Conservation (phyloP, 2,329 filamentous ascomycete genomes). For the Talaromyces pinophilus region DNA sequence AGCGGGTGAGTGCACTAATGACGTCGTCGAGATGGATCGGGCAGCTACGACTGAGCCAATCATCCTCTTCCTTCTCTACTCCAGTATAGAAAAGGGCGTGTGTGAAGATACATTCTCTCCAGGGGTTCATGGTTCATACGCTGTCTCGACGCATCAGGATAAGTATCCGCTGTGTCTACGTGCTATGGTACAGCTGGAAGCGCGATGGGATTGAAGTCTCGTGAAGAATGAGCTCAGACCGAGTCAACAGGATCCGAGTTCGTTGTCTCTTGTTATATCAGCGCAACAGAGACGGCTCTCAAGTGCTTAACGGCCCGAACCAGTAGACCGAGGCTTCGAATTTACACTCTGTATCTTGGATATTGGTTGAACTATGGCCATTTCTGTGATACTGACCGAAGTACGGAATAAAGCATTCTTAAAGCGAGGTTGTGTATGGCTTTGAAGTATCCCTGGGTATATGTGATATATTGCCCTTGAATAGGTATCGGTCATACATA, state of each 20-base stretch:
- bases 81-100: not conserved
- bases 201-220: not conserved
- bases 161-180: not conserved
- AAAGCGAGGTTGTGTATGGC: not conserved
- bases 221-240: not conserved
- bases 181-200: not conserved
- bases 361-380: not conserved
- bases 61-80: not conserved
- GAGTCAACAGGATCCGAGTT: not conserved
- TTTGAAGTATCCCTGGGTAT: not conserved
- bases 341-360: not conserved
- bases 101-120: not conserved
- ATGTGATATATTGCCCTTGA: not conserved
- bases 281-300: not conserved
- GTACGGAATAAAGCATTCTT: not conserved
- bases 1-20: not conserved
- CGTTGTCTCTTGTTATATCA: not conserved
- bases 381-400: not conserved
- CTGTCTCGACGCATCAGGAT: not conserved
- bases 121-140: not conserved
- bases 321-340: not conserved
- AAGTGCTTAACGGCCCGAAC: not conserved
- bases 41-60: not conserved
- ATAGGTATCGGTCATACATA: not conserved
- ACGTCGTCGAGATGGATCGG: constrained; percentile 6